Evolutionary conservation across 2,329 filamentous ascomycete genomes (phyloP).

Genomic region (Penicillium sp.): DNA sequence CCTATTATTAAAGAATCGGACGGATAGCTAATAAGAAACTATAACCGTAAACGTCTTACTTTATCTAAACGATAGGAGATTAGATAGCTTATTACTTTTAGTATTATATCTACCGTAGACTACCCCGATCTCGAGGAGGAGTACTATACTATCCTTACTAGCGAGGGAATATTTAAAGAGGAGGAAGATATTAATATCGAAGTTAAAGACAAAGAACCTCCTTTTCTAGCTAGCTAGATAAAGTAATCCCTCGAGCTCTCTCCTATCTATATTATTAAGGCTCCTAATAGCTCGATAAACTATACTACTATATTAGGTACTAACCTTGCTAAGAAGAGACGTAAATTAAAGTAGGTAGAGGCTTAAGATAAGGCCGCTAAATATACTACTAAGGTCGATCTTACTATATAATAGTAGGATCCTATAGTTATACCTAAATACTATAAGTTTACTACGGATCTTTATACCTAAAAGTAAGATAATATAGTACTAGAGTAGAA

Average conservation of each 20-base stretch:
- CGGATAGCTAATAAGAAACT: slow-evolving; percentile 56
- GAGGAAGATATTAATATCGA: slow-evolving; percentile 98
- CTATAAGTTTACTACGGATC: slow-evolving; percentile 80
- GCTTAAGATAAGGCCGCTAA: slow-evolving; percentile 71
- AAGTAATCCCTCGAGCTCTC: slow-evolving; percentile 93
- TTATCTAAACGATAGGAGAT: slow-evolving; percentile 98
- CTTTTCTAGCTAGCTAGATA: slow-evolving; percentile 91
- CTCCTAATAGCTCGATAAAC: slow-evolving; percentile 96
- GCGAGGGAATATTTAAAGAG: slow-evolving; percentile 83
- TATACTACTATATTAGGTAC: slow-evolving; percentile 92
- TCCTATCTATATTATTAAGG: slow-evolving; percentile 93
- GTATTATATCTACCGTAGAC: slow-evolving; percentile 84
- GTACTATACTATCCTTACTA: slow-evolving; percentile 78
- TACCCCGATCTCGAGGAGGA: slow-evolving; percentile 94
- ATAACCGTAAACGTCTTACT: slow-evolving; percentile 92
- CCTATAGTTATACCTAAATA: slow-evolving; percentile 85
- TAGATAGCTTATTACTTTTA: slow-evolving; percentile 89
- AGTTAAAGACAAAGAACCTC: slow-evolving; percentile 90
- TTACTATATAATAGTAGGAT: slow-evolving; percentile 91
- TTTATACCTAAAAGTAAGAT: slow-evolving; percentile 61
- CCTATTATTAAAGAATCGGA: slow-evolving; percentile 61
- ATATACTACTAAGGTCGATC: slow-evolving; percentile 69
- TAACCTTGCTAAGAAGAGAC: slow-evolving; percentile 77
- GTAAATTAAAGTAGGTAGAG: slow-evolving; percentile 84
- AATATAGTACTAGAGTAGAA: slow-evolving; percentile 90